Conservation (phyloP, 1,284 basidiomycete species). For the Vanrija sp. region DNA sequence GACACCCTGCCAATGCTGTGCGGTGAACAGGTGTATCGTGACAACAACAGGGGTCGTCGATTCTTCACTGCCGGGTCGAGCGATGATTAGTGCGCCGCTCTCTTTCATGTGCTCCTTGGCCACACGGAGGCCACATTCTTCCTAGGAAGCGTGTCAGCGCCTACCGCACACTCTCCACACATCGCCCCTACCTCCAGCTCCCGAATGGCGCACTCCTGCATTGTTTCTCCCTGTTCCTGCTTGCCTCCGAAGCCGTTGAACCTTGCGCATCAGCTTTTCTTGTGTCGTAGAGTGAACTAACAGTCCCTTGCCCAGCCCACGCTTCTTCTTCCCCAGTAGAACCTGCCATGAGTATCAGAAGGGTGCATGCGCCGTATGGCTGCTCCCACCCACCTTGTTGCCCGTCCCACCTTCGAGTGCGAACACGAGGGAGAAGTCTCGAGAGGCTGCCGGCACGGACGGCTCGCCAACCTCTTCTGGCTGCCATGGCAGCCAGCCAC, state of each 20-base stretch:
- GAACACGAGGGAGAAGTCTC: slow-evolving; percentile 43
- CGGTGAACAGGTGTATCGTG: not conserved
- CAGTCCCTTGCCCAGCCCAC: slow-evolving; percentile 63
- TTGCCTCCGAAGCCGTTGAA: slow-evolving; percentile 74
- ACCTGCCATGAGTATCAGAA: slow-evolving; percentile 43
- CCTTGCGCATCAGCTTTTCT: slow-evolving; percentile 41
- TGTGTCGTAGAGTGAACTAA: slow-evolving; percentile 36
- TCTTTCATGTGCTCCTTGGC: slow-evolving; percentile 23
- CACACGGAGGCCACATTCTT: slow-evolving; percentile 69
- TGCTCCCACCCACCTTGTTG: slow-evolving; percentile 40
- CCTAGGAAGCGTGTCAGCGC: slow-evolving; percentile 51
- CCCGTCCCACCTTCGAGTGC: slow-evolving; percentile 46
- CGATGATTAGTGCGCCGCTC: slow-evolving; percentile 18
- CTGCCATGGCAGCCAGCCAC: no score
- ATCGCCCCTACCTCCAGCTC: slow-evolving; percentile 52
- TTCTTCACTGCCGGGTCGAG: not conserved
- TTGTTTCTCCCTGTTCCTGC: slow-evolving; percentile 61
- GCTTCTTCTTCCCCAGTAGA: slow-evolving; percentile 65
- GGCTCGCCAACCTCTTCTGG: no score
- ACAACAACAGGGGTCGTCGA: not conserved
- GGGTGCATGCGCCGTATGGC: slow-evolving; percentile 21
- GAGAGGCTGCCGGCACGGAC: not conserved
- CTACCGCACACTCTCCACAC: not conserved
- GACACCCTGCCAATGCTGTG: slow-evolving; percentile 13
- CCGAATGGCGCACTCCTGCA: slow-evolving; percentile 59